Evolutionary conservation across 306 rosid genomes (phyloP).

Genomic region (Crataegus laevigata): DNA sequence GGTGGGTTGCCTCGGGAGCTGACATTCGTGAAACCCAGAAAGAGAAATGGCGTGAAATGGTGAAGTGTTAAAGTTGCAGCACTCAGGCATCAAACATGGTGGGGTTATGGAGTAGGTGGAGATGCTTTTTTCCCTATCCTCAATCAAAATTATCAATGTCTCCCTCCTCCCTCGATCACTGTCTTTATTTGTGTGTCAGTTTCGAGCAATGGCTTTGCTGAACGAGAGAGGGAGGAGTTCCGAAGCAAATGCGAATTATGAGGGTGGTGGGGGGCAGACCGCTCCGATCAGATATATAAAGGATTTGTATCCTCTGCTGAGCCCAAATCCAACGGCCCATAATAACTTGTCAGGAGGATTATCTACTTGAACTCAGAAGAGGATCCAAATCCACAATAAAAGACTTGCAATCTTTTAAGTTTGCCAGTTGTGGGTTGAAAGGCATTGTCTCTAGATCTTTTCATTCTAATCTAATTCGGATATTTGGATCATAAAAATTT

Average conservation of each 20-base stretch:
- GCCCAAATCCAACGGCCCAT: too few species aligned
- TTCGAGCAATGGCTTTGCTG: conserved; percentile 2
- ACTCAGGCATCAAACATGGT: background rate
- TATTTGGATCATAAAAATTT: too few species aligned
- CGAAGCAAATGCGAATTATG: background rate
- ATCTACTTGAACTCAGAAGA: too few species aligned
- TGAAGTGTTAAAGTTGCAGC: background rate
- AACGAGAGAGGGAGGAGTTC: background rate
- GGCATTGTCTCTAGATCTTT: too few species aligned
- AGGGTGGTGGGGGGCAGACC: background rate
- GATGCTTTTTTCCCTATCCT: background rate
- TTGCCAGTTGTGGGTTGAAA: too few species aligned
- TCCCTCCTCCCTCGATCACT: background rate
- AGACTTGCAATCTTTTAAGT: too few species aligned
- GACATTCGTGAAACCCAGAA: conserved; percentile 7
- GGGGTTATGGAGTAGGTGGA: conserved; percentile 12
- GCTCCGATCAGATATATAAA: background rate
- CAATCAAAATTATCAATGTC: conserved; percentile 3
- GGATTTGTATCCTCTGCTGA: too few species aligned
- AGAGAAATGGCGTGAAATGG: conserved; percentile 2
- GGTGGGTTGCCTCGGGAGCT: conserved; percentile 5
- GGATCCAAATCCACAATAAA: too few species aligned
- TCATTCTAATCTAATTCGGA: too few species aligned
- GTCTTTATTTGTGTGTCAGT: background rate
- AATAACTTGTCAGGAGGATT: too few species aligned